Conservation (phyloP, 192 early-diverging fungal genomes). For the Linnemannia elongata region DNA sequence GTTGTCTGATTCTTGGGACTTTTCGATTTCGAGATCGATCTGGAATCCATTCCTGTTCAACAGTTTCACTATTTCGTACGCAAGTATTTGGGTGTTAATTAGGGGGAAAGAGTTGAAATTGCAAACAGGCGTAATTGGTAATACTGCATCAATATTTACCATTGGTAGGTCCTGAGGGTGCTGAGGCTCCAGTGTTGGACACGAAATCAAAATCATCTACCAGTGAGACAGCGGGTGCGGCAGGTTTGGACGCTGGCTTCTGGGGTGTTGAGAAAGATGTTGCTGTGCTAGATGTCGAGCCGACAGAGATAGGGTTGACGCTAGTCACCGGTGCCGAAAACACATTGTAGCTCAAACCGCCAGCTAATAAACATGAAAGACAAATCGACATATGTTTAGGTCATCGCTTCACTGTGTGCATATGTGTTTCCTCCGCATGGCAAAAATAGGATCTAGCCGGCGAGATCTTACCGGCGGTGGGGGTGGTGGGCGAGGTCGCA, state of each 20-base stretch:
- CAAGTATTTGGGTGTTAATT: background rate
- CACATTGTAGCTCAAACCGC: slow-evolving; percentile 25
- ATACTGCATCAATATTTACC: background rate
- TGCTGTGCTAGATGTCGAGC: slow-evolving; percentile 17
- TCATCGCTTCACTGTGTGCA: too few species aligned
- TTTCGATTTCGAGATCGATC: slow-evolving; percentile 55
- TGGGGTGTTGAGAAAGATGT: background rate
- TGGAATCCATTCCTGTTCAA: slow-evolving; percentile 64
- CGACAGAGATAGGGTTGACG: slow-evolving; percentile 34
- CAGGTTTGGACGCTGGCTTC: background rate
- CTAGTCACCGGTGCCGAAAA: slow-evolving; percentile 27
- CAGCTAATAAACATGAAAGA: background rate
- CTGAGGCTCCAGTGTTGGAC: slow-evolving; percentile 28
- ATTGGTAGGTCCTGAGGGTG: background rate
- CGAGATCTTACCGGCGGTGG: background rate
- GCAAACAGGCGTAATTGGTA: background rate
- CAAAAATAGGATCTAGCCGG: background rate
- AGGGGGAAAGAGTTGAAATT: background rate
- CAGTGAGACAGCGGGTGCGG: background rate
- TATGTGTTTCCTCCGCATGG: background rate
- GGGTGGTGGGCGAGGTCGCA: background rate
- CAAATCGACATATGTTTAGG: too few species aligned
- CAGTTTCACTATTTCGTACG: slow-evolving; percentile 35
- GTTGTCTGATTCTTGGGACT: background rate
- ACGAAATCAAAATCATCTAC: slow-evolving; percentile 41